Percentiles rank a stretch among this genome's conserved stretches.
phyloP scores from a whole-genome alignment of 129 eudicot genomes.

The Calendula officinalis region DNA sequence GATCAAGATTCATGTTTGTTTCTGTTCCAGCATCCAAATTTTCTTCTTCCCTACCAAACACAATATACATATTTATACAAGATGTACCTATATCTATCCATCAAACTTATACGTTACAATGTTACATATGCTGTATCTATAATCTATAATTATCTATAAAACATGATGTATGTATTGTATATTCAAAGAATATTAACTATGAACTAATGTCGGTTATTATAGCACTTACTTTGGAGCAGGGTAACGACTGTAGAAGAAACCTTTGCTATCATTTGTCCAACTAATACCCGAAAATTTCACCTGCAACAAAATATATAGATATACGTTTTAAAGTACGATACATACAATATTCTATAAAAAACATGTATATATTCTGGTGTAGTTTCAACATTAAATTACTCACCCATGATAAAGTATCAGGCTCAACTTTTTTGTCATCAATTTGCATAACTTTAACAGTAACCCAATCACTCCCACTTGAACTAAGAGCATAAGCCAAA shows the following conservation, averaged over 20 bases:
- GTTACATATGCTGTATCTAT: conserved; percentile 2
- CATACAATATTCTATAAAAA: too few species aligned
- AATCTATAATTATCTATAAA: not conserved
- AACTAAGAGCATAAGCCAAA: conserved; percentile 80
- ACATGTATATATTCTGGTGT: too few species aligned
- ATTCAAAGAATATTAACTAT: not conserved
- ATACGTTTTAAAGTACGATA: too few species aligned
- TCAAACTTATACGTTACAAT: conserved; percentile 8
- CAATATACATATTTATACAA: not conserved
- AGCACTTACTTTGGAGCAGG: conserved; percentile 89
- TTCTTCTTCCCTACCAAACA: conserved; percentile 64
- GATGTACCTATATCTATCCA: conserved; percentile 5
- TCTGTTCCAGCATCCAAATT: conserved; percentile 92
- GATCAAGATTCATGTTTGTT: conserved; percentile 67
- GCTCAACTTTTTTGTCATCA: conserved; percentile 55
- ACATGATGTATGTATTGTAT: not conserved
- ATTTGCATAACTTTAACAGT: conserved; percentile 74
- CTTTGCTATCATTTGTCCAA: conserved; percentile 96
- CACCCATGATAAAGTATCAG: conserved; percentile 92
- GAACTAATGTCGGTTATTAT: not conserved
- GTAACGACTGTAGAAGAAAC: conserved; percentile 93
- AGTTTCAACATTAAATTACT: conserved; percentile 1
- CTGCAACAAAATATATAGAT: conserved; percentile 42
- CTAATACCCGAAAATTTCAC: conserved; percentile 85
- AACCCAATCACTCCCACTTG: conserved; percentile 98